Conservation (phyloP, 805 yeast genomes). For the Saccharomycopsis schoenii region DNA sequence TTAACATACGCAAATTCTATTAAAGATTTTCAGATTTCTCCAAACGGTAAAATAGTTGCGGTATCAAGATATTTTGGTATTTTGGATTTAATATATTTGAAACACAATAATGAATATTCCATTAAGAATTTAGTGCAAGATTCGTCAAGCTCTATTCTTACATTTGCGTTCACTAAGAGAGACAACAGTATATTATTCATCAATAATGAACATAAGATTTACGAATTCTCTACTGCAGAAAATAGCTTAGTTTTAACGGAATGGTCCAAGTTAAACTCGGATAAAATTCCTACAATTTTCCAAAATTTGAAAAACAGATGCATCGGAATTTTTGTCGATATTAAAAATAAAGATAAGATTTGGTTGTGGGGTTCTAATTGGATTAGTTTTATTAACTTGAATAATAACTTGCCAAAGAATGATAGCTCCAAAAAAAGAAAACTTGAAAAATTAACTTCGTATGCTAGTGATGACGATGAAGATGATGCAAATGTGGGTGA, state of each 20-base stretch:
- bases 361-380: slow-evolving; percentile 90
- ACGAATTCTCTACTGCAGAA: slow-evolving; percentile 44
- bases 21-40: slow-evolving; percentile 41
- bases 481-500: slow-evolving; percentile 22
- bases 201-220: slow-evolving; percentile 64
- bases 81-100: slow-evolving; percentile 40
- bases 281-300: slow-evolving; percentile 60
- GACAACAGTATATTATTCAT: slow-evolving; percentile 46
- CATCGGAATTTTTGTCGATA: slow-evolving; percentile 54
- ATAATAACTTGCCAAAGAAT: slow-evolving; percentile 25
- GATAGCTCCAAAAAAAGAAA: slow-evolving; percentile 8
- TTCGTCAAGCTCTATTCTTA: slow-evolving; percentile 51
- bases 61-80: slow-evolving; percentile 53
- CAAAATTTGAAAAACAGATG: slow-evolving; percentile 53
- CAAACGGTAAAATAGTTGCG: slow-evolving; percentile 37
- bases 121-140: slow-evolving; percentile 29
- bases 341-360: slow-evolving; percentile 32
- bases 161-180: slow-evolving; percentile 43
- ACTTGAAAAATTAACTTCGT: slow-evolving; percentile 10
- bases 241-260: slow-evolving; percentile 38
- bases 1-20: slow-evolving; percentile 42
- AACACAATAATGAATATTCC: slow-evolving; percentile 19
- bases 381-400: slow-evolving; percentile 52
- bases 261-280: slow-evolving; percentile 78
- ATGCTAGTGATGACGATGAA: slow-evolving; percentile 16